A percentile compares a stretch with the other conserved stretches of the same genome.
phyloP scores from a whole-genome alignment of 1,284 basidiomycete species.

The Rhizoctonia solani region DNA sequence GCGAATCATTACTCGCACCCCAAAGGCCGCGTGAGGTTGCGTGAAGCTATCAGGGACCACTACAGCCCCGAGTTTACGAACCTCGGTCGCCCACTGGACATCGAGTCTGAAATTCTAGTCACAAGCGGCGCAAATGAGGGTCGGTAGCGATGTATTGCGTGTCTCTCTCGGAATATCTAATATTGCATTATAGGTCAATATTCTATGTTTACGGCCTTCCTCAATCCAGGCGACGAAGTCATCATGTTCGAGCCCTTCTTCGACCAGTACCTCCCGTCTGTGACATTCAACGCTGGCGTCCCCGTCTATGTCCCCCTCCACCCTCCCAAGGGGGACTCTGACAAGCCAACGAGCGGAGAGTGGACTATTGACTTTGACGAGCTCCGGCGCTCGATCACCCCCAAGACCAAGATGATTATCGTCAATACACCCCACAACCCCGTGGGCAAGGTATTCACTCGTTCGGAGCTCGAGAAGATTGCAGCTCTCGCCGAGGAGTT shows the following conservation, averaged over 20 bases:
- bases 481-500: conserved; percentile 88
- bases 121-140: conserved; percentile 97
- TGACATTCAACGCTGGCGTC: conserved; percentile 90
- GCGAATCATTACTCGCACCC: conserved; percentile 92
- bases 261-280: conserved; percentile 92
- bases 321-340: conserved; percentile 58
- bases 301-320: conserved; percentile 95
- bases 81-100: conserved; percentile 74
- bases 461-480: conserved; percentile 79
- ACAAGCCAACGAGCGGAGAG: conserved; percentile 67
- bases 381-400: conserved; percentile 81
- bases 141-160: conserved; percentile 44
- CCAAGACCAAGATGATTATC: conserved; percentile 89
- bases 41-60: conserved; percentile 81
- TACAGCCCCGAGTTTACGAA: conserved; percentile 65
- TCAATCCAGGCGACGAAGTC: conserved; percentile 91
- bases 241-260: conserved; percentile 99
- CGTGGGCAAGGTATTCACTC: conserved; percentile 92
- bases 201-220: conserved; percentile 84
- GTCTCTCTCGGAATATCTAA: not conserved
- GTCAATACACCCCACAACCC: conserved; percentile 97
- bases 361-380: conserved; percentile 89
- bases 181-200: conserved; percentile 71
- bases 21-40: conserved; percentile 80
- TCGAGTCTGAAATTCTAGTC: conserved; percentile 88